These are phyloP conservation scores for Acarospora socialis DNA, from an alignment of 2,329 filamentous ascomycete species.

Conservation along the genomic window DNA sequence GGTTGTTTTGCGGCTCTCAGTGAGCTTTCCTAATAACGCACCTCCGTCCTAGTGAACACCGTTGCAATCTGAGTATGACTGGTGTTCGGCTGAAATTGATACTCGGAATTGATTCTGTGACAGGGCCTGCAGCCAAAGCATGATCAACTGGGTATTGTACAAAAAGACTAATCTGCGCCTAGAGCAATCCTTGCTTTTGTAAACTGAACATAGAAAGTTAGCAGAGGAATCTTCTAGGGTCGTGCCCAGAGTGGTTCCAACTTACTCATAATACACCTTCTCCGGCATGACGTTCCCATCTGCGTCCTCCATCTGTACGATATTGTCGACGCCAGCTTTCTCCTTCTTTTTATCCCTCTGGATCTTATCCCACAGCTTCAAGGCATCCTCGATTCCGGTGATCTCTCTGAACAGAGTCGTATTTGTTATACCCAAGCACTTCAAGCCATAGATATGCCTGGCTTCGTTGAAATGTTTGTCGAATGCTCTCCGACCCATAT, in stretches of 20 bases:
- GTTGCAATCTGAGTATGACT: no score
- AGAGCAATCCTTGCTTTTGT: slow-evolving; percentile 79
- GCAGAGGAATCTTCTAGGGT: not conserved
- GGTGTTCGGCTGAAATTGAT: no score
- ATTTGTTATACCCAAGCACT: slow-evolving; percentile 86
- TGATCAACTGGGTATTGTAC: no score
- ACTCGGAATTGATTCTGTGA: no score
- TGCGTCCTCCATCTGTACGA: slow-evolving; percentile 97
- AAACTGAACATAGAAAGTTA: slow-evolving; percentile 33
- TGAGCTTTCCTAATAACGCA: no score
- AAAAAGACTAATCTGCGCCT: slow-evolving; percentile 15
- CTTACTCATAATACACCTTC: slow-evolving; percentile 80
- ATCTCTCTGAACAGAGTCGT: slow-evolving; percentile 89
- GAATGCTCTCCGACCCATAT: slow-evolving; percentile 90
- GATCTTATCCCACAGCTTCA: slow-evolving; percentile 85
- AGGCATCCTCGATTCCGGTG: slow-evolving; percentile 76
- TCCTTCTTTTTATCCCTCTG: slow-evolving; percentile 70
- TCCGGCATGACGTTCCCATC: slow-evolving; percentile 98
- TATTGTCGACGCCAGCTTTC: slow-evolving; percentile 60
- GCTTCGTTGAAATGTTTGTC: slow-evolving; percentile 98
- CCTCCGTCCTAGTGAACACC: no score
- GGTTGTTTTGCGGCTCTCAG: no score
- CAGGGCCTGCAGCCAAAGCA: no score
- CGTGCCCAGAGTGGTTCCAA: slow-evolving; percentile 9
- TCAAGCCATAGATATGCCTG: slow-evolving; percentile 81